Evolutionary conservation across 257 asterid species (phyloP).

Genomic region (Petunia secreta): DNA sequence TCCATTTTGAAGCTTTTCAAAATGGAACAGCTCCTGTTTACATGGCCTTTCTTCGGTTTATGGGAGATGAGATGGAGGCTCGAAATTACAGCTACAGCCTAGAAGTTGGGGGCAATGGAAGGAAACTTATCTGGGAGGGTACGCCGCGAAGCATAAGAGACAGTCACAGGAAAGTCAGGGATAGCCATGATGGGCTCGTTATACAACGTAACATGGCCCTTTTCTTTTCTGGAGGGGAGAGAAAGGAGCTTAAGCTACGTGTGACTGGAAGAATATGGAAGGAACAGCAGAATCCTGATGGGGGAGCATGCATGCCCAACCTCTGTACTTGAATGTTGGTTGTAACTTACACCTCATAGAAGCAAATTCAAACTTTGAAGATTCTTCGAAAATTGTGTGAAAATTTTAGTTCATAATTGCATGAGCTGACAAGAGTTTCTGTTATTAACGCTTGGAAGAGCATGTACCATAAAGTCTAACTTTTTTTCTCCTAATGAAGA

Average conservation of each 20-base stretch:
- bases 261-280: conserved; percentile 33
- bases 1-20: conserved; percentile 24
- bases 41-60: conserved; percentile 26
- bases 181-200: conserved; percentile 35
- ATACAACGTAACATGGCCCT: conserved; percentile 37
- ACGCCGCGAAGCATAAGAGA: conserved; percentile 35
- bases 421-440: conserved; percentile 6
- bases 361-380: conserved; percentile 4
- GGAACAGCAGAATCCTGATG: conserved; percentile 31
- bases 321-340: conserved; percentile 28
- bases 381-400: conserved; percentile 14
- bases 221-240: conserved; percentile 33
- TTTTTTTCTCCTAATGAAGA: conserved; percentile 5
- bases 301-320: conserved; percentile 31
- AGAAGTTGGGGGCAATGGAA: conserved; percentile 33
- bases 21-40: conserved; percentile 27
- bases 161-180: conserved; percentile 33
- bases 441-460: conserved; percentile 20
- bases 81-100: conserved; percentile 27
- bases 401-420: neutral
- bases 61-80: conserved; percentile 26
- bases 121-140: conserved; percentile 36
- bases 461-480: conserved; percentile 21
- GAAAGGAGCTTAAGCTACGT: conserved; percentile 33
- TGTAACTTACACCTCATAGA: neutral